Conservation (phyloP, 352 stramenopile genomes). For the Phytophthora syringae region DNA sequence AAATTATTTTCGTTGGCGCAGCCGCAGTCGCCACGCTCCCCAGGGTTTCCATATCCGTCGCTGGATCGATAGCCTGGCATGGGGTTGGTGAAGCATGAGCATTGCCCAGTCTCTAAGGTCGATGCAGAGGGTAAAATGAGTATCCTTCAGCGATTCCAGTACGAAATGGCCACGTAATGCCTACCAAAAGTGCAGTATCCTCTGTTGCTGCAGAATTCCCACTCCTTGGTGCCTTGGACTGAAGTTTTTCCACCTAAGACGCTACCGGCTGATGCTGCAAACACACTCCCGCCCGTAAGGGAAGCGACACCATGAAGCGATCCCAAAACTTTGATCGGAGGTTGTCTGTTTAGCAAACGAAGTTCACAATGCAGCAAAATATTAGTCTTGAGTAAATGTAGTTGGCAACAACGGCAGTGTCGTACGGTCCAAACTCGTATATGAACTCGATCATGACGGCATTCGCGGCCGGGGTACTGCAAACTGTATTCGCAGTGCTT, state of each 20-base stretch:
- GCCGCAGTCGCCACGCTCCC: constrained; percentile 92
- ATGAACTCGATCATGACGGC: constrained; percentile 73
- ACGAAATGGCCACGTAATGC: not conserved
- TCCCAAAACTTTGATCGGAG: constrained; percentile 62
- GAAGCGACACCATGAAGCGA: constrained; percentile 37
- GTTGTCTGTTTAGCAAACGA: constrained; percentile 44
- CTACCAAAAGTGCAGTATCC: constrained; percentile 82
- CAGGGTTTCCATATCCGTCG: constrained; percentile 87
- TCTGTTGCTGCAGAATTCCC: constrained; percentile 88
- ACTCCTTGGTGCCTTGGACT: constrained; percentile 89
- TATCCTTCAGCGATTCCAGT: not conserved
- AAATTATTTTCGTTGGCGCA: constrained; percentile 83
- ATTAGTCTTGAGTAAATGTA: constrained; percentile 11
- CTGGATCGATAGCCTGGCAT: constrained; percentile 86
- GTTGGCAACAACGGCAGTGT: not conserved
- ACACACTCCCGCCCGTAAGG: constrained; percentile 59
- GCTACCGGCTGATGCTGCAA: constrained; percentile 49
- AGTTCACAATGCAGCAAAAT: not conserved
- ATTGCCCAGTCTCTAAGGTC: constrained; percentile 49
- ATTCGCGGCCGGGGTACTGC: constrained; percentile 48
- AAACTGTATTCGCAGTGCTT: constrained; percentile 39
- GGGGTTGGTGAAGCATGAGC: constrained; percentile 62
- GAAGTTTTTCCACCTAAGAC: constrained; percentile 52
- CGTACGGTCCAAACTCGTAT: constrained; percentile 65
- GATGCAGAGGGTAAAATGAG: not conserved